Evolutionary conservation across 225 moss, liverwort and hornwort species (phyloP).

Genomic region (Polytrichum formosum): DNA sequence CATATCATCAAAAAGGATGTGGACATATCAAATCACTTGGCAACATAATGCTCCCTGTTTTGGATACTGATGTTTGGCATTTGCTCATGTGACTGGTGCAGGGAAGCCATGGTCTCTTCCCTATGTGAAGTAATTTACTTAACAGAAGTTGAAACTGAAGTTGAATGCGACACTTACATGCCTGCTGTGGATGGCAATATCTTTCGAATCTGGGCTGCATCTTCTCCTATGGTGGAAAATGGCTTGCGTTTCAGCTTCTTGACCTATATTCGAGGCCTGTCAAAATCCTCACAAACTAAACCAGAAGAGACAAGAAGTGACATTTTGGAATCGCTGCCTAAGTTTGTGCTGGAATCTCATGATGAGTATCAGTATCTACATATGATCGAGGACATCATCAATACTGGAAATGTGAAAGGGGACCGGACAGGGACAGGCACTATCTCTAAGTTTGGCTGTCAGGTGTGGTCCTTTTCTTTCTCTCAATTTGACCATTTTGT

Average conservation of each 20-base stretch:
- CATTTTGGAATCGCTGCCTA: conserved; percentile 27
- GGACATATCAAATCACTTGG: too few species aligned
- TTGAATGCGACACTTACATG: conserved; percentile 71
- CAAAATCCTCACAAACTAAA: conserved; percentile 6
- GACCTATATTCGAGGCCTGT: conserved; percentile 54
- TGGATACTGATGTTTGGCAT: not conserved
- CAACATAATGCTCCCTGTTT: too few species aligned
- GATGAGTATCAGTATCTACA: conserved; percentile 86
- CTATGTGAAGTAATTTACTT: conserved; percentile 75
- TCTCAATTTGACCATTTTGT: not conserved
- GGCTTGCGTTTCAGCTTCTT: conserved; percentile 66
- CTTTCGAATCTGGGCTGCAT: conserved; percentile 76
- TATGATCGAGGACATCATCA: conserved; percentile 69
- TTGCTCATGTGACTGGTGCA: conserved; percentile 17
- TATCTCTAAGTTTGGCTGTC: conserved; percentile 87
- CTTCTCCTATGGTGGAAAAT: conserved; percentile 66
- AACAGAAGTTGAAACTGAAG: conserved; percentile 68
- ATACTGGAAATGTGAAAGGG: conserved; percentile 65
- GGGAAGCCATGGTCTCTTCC: conserved; percentile 70
- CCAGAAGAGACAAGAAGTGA: not conserved
- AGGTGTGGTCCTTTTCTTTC: conserved; percentile 33
- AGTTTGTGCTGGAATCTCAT: conserved; percentile 45
- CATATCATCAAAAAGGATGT: too few species aligned
- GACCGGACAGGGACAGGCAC: conserved; percentile 95
- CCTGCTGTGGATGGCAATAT: conserved; percentile 55